Evolutionary conservation across 2,329 filamentous ascomycete species (phyloP), one percentile per base, ranked within the genome.

Genomic region (Penicillium sp.): DNA sequence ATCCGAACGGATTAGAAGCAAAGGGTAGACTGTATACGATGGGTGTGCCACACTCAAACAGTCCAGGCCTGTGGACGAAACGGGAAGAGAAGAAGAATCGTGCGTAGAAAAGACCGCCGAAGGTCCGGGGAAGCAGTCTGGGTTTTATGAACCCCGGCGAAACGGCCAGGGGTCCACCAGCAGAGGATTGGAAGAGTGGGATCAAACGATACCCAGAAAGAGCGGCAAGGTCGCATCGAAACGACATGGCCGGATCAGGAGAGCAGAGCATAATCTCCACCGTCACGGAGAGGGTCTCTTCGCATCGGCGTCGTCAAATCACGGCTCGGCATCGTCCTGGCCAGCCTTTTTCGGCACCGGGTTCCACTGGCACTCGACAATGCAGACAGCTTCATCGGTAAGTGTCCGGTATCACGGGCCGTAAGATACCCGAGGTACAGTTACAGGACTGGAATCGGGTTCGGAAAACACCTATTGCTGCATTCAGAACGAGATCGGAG

Each of bases 101-200:
- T 43, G 46, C 38, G 31, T 43, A 44, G 48, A 36, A 41, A 48
- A 38, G 24, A 9, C 13, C 27, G 38, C 9, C 33, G 10, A 28
- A 46, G 42, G 38, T 48, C 53, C 27, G 49, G 53, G 53, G 53
- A 50, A 53, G 30, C 35, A 38, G 35, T 35, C 45, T 40, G 46
- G 49, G 39, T 20, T 49, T 58, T 59, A 62, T 57, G 44, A 61
- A 53, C 44, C 28, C 45, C 16, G 35, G 28, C 18, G n/a, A 39
- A 39, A 46, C 24, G 24, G 22, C 22, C 31, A 16, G 16, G 13
- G 43, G 24, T 44, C 20, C 16, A 14, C 16, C 35, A 2, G 4
- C 18, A 16, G 24, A 9, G 18, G 18, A 41, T 41, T 13, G 45
- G 18, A 36, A 41, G 6, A 22, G n/a, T 7, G 22, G 35, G 7